Conservation (phyloP, 805 yeast genomes). For the Nakazawaea laoshanensis region DNA sequence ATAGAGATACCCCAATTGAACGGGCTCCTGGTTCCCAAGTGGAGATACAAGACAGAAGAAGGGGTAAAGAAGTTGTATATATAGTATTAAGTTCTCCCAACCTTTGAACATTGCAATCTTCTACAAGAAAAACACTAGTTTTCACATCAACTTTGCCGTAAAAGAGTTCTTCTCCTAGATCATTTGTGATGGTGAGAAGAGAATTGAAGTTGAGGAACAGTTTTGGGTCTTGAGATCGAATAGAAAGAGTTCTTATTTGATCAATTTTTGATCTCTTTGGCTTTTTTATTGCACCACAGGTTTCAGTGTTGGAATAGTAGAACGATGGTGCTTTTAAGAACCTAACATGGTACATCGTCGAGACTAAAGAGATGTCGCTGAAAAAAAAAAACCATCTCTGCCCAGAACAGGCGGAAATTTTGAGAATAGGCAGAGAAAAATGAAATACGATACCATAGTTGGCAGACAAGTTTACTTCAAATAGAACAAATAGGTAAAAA, state of each 20-base stretch:
- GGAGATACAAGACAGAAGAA: too few species aligned
- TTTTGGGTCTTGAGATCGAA: background rate
- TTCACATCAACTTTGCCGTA: conserved; percentile 24
- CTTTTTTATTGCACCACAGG: too few species aligned
- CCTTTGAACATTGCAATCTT: too few species aligned
- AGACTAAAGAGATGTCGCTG: background rate
- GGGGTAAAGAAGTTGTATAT: too few species aligned
- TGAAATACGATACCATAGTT: background rate
- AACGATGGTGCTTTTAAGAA: conserved; percentile 23
- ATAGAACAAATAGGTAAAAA: background rate
- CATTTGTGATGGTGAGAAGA: conserved; percentile 24
- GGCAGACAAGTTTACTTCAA: too few species aligned
- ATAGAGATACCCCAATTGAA: too few species aligned
- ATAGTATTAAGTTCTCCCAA: too few species aligned
- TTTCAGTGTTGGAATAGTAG: conserved; percentile 4
- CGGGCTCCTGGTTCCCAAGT: too few species aligned
- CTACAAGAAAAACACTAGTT: too few species aligned
- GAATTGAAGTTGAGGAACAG: conserved; percentile 6
- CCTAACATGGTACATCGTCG: conserved; percentile 24
- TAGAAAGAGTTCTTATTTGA: background rate
- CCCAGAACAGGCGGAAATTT: background rate
- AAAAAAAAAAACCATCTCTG: background rate
- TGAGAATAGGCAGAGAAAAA: background rate
- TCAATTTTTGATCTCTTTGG: conserved; percentile 4
- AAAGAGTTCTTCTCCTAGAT: conserved; percentile 30